Base-by-base conservation (phyloP, 176 grass and related monocot species). In the Elaeis guineensis region DNA sequence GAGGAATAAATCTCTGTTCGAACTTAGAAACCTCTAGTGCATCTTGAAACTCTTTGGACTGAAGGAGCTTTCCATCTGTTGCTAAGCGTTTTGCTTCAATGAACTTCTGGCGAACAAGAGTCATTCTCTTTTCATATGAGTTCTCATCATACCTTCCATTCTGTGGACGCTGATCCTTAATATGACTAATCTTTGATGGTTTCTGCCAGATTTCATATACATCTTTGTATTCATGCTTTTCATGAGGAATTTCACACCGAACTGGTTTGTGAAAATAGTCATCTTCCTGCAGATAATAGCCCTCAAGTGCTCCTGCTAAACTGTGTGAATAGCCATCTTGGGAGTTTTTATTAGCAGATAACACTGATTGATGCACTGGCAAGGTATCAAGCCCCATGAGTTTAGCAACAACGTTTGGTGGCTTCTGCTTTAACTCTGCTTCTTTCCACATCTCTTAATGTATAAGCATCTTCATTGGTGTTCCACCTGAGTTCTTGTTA, bases 1-100 rank as follows among this genome's bases (percentile, higher is more conserved):
- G 26, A 98, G 65, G 59, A 98, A 98, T 24, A 98, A 50, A 39
- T 98, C 93, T 75, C 72, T 92, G 64, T 98, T 98, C 39, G 87
- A 92, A 77, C 88, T 98, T 57, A 98, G 29, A 80, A n/a, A 92
- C 83, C 72, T 98, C 87, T 30, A 98, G 32, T 18, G 93, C 79
- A 70, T 98, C 87, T 59, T 89, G 93, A 71, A 98, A 89, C 52
- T 98, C 87, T 69, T 86, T 88, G 2, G 93, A 86, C n/a, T 89
- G 84, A 67, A 83, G 78, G 70, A 98, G 80, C 28, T 98, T 98
- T 59, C 85, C 93, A 21, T 89, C 85, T 0, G 81, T 83, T 0
- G 88, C 93, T 57, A 98, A 72, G 14, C 74, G 79, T 80, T 92
- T 92, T 5, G 93, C 93, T 78, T 98, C 81, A 21, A 81, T 71